A percentile compares a stretch with the other conserved stretches of the same genome.
Evolutionary conservation across 1,284 basidiomycete genomes (phyloP).

Genomic region (Rhodotorula glutinis): DNA sequence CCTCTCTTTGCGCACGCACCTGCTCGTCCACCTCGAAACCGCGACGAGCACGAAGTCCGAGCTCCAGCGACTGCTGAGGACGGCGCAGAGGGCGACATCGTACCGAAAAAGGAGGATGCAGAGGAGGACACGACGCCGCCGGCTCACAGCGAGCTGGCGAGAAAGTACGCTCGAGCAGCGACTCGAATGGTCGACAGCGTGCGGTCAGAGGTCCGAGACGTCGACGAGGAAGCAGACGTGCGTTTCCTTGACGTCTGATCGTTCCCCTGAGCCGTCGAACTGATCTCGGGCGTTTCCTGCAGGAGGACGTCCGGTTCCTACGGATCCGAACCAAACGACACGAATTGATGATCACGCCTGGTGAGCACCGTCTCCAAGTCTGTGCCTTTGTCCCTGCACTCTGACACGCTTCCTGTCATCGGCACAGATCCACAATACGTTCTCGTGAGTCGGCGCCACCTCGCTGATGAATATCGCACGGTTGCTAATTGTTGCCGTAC

Average conservation of each 20-base stretch:
- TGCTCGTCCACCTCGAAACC: conserved; percentile 47
- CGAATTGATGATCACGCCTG: conserved; percentile 90
- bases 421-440: background rate
- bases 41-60: background rate
- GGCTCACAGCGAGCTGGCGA: conserved; percentile 15
- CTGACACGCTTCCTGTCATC: no score
- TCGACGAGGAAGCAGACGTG: conserved; percentile 56
- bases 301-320: conserved; percentile 87
- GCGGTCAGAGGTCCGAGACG: conserved; percentile 66
- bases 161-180: conserved; percentile 26
- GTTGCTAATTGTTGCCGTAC: no score
- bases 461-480: no score
- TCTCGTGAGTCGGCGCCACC: no score
- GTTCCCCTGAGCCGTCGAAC: background rate
- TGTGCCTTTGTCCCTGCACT: background rate
- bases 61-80: no score
- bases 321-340: conserved; percentile 84
- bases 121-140: background rate
- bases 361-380: conserved; percentile 54
- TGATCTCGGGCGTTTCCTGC: background rate
- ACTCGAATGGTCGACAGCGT: conserved; percentile 67
- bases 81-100: background rate
- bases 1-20: conserved; percentile 69
- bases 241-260: conserved; percentile 47
- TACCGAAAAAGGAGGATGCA: background rate